Conservation (phyloP, 176 grass and related monocot genomes). For the Rhynchospora pubera region DNA sequence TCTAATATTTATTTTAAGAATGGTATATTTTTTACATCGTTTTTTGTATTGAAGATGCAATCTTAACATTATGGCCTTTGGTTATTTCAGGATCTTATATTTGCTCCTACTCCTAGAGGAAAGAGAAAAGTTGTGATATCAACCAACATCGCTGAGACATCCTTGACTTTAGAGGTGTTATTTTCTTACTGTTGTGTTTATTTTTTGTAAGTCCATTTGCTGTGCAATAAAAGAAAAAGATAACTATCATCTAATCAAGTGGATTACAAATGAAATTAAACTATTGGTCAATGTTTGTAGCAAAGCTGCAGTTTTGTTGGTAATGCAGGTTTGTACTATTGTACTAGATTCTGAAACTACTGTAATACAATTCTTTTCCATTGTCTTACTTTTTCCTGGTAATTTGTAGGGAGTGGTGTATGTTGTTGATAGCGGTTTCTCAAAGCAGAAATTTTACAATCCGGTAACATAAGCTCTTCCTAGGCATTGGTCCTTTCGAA, state of each 20-base stretch:
- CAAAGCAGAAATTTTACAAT: constrained; percentile 98
- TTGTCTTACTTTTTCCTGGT: neutral
- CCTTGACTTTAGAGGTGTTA: constrained; percentile 81
- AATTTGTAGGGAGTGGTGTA: constrained; percentile 41
- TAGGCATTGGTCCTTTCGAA: constrained; percentile 10
- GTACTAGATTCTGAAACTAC: neutral
- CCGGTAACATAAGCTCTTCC: constrained; percentile 39
- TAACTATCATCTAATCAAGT: neutral
- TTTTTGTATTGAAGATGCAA: neutral
- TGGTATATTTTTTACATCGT: neutral
- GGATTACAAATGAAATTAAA: neutral
- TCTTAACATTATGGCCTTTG: constrained; percentile 17
- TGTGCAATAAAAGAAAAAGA: neutral
- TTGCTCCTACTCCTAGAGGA: constrained; percentile 65
- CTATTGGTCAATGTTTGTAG: neutral
- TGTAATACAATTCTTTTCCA: neutral
- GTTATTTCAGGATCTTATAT: constrained; percentile 78
- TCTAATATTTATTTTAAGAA: constrained; percentile 2
- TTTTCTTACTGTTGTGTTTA: neutral
- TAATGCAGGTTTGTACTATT: too few species aligned
- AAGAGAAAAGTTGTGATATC: constrained; percentile 99
- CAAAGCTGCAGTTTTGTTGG: neutral
- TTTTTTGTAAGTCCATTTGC: neutral
- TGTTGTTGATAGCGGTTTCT: constrained; percentile 96
- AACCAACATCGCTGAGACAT: constrained; percentile 97